Conservation (phyloP, 345 rosid species). For the Clausena lansium region DNA sequence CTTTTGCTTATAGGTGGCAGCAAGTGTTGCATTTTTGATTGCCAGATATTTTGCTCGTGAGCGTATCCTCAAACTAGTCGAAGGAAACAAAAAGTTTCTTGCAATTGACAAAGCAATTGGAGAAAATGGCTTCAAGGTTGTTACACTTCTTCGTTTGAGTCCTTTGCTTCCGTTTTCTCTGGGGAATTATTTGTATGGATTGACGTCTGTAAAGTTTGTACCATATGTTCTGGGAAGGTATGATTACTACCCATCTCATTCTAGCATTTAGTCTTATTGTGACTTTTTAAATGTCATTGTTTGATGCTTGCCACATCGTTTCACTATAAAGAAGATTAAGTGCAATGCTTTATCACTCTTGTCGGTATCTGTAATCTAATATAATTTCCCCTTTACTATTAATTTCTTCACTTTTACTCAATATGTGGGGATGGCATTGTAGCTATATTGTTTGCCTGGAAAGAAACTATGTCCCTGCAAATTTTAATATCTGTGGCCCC, state of each 20-base stretch:
- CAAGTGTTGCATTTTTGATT: constrained; percentile 85
- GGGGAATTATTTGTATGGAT: constrained; percentile 88
- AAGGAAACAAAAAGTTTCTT: constrained; percentile 92
- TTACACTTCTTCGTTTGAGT: constrained; percentile 88
- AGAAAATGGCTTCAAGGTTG: constrained; percentile 89
- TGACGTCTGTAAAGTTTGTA: constrained; percentile 90
- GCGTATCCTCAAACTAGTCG: constrained; percentile 85
- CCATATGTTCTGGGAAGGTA: constrained; percentile 97
- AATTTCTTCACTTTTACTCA: neutral
- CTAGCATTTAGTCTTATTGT: neutral
- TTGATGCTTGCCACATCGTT: neutral
- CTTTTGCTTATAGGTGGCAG: constrained; percentile 67
- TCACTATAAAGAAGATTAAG: neutral
- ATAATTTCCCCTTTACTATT: too few species aligned
- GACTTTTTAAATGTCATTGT: too few species aligned
- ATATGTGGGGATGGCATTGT: neutral
- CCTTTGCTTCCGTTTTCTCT: constrained; percentile 97
- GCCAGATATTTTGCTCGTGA: constrained; percentile 99
- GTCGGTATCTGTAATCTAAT: neutral
- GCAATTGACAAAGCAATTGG: constrained; percentile 99
- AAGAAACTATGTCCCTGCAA: neutral
- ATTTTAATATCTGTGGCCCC: neutral
- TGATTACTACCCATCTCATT: constrained; percentile 13
- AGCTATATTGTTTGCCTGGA: neutral
- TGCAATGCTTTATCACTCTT: neutral